Conservation (phyloP, 306 rosid genomes). For the Ceratonia siliqua region DNA sequence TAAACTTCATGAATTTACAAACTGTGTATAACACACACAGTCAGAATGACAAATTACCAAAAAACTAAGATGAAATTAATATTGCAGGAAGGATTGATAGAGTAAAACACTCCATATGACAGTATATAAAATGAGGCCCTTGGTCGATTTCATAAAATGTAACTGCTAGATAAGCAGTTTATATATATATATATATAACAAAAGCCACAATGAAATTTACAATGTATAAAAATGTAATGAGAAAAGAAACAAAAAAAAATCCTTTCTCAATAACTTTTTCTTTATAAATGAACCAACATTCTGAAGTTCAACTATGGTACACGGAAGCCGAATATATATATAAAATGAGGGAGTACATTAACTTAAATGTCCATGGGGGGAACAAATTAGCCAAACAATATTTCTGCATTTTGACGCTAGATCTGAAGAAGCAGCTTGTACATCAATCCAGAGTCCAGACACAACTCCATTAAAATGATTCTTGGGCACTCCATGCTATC, state of each 20-base stretch:
- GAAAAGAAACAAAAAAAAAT: conserved; percentile 1
- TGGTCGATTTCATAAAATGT: conserved; percentile 14
- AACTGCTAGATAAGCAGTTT: conserved; percentile 14
- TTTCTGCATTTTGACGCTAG: conserved; percentile 26
- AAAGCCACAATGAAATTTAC: conserved; percentile 5
- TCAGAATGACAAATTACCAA: conserved; percentile 29
- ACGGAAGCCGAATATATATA: neutral
- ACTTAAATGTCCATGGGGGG: conserved; percentile 20
- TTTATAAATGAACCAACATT: neutral
- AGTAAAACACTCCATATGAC: conserved; percentile 8
- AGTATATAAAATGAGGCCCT: conserved; percentile 1
- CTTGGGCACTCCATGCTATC: conserved; percentile 7
- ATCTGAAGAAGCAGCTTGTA: neutral
- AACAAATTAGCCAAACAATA: neutral
- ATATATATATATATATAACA: no score
- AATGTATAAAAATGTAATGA: conserved; percentile 11
- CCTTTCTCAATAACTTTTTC: neutral
- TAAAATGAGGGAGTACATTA: neutral
- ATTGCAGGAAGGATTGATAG: conserved; percentile 14
- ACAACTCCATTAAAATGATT: neutral
- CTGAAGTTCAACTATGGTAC: neutral
- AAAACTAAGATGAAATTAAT: conserved; percentile 14
- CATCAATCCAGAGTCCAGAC: neutral
- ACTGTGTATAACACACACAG: conserved; percentile 17
- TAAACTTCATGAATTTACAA: conserved; percentile 34